phyloP scores from a whole-genome alignment of 345 rosid genomes.

The Tarenaya hassleriana region DNA sequence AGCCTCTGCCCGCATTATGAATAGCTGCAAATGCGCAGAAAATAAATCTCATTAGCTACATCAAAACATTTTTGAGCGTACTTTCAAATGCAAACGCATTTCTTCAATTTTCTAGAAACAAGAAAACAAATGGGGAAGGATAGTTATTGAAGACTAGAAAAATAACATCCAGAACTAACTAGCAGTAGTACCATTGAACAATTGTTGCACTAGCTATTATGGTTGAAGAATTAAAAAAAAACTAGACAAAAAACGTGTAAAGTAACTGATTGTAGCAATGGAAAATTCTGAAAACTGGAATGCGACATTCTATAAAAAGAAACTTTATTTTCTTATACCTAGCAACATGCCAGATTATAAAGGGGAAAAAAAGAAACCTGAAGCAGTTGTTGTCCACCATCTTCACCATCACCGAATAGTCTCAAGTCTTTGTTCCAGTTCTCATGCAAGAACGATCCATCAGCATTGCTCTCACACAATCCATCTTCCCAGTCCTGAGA shows the following conservation, averaged over 20 bases:
- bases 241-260: no score
- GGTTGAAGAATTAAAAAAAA: no score
- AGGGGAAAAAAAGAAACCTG: slow-evolving; percentile 47
- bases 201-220: no score
- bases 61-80: neutral
- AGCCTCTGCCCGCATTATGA: slow-evolving; percentile 76
- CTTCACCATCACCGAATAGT: slow-evolving; percentile 68
- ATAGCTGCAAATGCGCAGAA: slow-evolving; percentile 52
- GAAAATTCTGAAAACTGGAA: no score
- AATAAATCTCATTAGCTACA: slow-evolving; percentile 15
- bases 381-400: slow-evolving; percentile 82
- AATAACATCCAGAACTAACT: no score
- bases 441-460: slow-evolving; percentile 87
- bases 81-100: no score
- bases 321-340: slow-evolving; percentile 1
- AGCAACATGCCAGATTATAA: slow-evolving; percentile 10
- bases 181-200: no score
- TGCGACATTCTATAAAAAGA: no score
- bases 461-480: slow-evolving; percentile 70
- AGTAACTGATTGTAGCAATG: no score
- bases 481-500: slow-evolving; percentile 95
- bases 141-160: no score
- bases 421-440: slow-evolving; percentile 82
- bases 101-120: neutral
- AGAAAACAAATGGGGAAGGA: slow-evolving; percentile 1